A percentile compares a stretch with the other conserved stretches of the same genome.
These are phyloP conservation scores for Fagus crenata DNA, from an alignment of 306 rosid species.

Conservation along the genomic window DNA sequence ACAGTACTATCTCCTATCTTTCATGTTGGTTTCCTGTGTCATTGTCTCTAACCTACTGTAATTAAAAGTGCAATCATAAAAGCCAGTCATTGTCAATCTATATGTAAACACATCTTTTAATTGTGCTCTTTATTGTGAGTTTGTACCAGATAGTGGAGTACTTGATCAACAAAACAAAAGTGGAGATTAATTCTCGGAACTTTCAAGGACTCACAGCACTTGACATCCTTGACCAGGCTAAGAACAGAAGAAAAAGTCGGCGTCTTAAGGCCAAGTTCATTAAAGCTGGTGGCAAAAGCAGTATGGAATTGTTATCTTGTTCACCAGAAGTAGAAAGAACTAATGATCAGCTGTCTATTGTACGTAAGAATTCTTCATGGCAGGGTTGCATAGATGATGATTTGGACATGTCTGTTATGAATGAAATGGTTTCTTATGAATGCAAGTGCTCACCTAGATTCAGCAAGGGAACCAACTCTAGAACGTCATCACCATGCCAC, in stretches of 20 bases:
- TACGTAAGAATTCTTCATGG: constrained; percentile 30
- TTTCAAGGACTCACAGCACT: constrained; percentile 54
- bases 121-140: neutral
- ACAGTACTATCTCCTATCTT: too few species aligned
- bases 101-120: too few species aligned
- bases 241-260: constrained; percentile 40
- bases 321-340: constrained; percentile 31
- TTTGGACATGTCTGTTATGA: constrained; percentile 27
- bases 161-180: constrained; percentile 51
- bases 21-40: too few species aligned
- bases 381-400: constrained; percentile 28
- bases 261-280: constrained; percentile 38
- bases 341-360: constrained; percentile 25
- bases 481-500: constrained; percentile 35
- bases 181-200: constrained; percentile 54
- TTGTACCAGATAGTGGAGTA: constrained; percentile 59
- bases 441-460: constrained; percentile 32
- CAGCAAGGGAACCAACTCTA: constrained; percentile 31
- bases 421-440: constrained; percentile 31
- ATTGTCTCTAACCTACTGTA: too few species aligned
- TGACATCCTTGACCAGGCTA: constrained; percentile 51
- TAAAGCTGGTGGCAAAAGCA: constrained; percentile 54
- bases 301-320: constrained; percentile 27
- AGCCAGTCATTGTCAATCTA: too few species aligned
- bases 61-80: too few species aligned